These are phyloP conservation scores for Phytopythium sindhum DNA, from an alignment of 352 stramenopile species.

Conservation along the genomic window DNA sequence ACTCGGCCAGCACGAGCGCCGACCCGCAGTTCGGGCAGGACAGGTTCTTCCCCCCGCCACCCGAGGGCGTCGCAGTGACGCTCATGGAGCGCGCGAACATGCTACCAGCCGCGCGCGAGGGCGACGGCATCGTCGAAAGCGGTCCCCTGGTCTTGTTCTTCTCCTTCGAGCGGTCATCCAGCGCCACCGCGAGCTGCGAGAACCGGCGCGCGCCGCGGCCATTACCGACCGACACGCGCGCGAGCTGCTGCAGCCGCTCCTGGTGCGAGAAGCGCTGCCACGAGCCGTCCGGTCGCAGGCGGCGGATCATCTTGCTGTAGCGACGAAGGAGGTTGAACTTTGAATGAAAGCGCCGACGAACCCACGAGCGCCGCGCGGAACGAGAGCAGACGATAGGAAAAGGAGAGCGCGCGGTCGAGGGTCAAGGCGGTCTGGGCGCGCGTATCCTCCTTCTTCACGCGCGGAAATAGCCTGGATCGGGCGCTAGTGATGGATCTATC, in stretches of 20 bases:
- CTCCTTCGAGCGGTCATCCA: not conserved
- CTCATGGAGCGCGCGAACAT: not conserved
- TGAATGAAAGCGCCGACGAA: too few species aligned
- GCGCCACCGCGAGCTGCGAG: not conserved
- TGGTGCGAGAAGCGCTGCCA: not conserved
- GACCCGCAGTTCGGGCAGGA: constrained; percentile 68
- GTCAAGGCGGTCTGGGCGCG: too few species aligned
- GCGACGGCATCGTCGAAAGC: not conserved
- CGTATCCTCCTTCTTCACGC: not conserved
- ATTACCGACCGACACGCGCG: not conserved
- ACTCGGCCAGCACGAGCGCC: constrained; percentile 42
- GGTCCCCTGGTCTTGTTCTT: not conserved
- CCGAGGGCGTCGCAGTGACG: not conserved
- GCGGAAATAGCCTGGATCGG: constrained; percentile 2
- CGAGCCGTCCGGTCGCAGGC: constrained; percentile 5
- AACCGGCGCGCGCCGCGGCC: not conserved
- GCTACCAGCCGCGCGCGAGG: not conserved
- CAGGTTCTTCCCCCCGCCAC: constrained; percentile 14
- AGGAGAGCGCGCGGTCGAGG: too few species aligned
- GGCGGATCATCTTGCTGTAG: constrained; percentile 9
- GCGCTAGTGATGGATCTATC: not conserved
- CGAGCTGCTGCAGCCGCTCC: not conserved
- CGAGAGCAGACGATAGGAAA: too few species aligned
- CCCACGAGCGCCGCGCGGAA: too few species aligned
- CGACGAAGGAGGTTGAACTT: too few species aligned